Base-by-base conservation (phyloP, 1,284 basidiomycete genomes). In the Coniferiporia sulphurascens region DNA sequence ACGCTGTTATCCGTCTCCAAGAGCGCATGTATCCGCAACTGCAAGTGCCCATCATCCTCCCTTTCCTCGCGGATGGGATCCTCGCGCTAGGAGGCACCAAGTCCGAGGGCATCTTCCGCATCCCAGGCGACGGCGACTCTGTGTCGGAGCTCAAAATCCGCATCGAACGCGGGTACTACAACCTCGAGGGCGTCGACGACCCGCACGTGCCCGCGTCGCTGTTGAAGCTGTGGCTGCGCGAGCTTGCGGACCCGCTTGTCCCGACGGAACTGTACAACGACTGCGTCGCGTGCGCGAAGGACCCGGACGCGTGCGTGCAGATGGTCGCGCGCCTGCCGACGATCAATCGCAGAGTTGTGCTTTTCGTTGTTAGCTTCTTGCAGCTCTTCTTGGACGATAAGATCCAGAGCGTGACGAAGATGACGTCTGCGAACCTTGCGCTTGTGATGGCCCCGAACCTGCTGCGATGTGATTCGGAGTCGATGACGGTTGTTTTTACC, bases 391-490 rank as follows among this genome's bases (percentile, higher is more conserved):
- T 93, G 59, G 85, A 89, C 51, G 87, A 90, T 43, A 82, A 82
- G 62, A 84, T 89, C 13, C 79, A 89, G 65, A 73, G 71, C 8
- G 72, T 78, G 48, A 95, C 93, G 51, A 94, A 94, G 75, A 95
- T 95, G 91, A 93, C 91, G 2, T 81, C 84, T 32, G 84, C 83
- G 48, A 89, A 90, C 68, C 72, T 91, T 65, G 84, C 86, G 15
- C 76, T 95, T 10, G 89, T 95, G 27, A 91, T 95, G 83, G 91
- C 93, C 1, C 93, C 93, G 9, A 95, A 95, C 72, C 73, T 95
- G 50, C 72, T 96, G 50, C 76, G 93, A 59, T 94, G 91, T 66
- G 86, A 81, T 64, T 91, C 89, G 36, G 86, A 92, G 52, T 87
- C 84, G 19, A 89, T 94, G 79, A 80, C 87, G 6, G 78, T 94